A percentile compares a stretch with the other conserved stretches of the same genome.
phyloP scores from a whole-genome alignment of 306 rosid genomes.

The Luffa acutangula region DNA sequence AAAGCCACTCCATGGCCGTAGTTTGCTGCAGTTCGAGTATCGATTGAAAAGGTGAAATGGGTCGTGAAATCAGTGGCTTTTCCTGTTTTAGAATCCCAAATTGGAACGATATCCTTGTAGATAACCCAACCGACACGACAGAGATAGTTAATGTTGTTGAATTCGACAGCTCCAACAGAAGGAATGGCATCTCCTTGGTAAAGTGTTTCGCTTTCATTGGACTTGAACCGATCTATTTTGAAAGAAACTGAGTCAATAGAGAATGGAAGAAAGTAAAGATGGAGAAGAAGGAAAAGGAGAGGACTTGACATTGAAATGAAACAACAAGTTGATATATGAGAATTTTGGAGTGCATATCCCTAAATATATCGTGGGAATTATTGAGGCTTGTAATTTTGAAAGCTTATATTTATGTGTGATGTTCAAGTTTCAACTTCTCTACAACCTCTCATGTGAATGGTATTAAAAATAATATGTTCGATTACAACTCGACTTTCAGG shows the following conservation, averaged over 20 bases:
- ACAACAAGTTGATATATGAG: no score
- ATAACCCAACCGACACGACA: constrained; percentile 4
- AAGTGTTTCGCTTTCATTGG: not conserved
- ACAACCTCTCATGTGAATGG: not conserved
- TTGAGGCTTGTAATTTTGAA: not conserved
- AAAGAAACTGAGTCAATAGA: not conserved
- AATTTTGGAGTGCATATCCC: not conserved
- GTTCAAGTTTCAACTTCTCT: not conserved
- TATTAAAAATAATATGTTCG: no score
- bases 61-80: not conserved
- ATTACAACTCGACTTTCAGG: no score
- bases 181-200: not conserved
- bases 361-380: not conserved
- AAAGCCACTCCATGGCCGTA: constrained; percentile 5
- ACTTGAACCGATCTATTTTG: not conserved
- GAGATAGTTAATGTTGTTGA: not conserved
- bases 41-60: not conserved
- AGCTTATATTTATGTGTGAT: not conserved
- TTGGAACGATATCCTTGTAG: not conserved
- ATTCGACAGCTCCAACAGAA: not conserved
- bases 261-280: not conserved
- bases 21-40: not conserved
- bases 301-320: not conserved
- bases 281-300: not conserved
- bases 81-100: not conserved